Evolutionary conservation across 1,139 yeast species (phyloP).

Genomic region (Debaryomycetaceae sp.): DNA sequence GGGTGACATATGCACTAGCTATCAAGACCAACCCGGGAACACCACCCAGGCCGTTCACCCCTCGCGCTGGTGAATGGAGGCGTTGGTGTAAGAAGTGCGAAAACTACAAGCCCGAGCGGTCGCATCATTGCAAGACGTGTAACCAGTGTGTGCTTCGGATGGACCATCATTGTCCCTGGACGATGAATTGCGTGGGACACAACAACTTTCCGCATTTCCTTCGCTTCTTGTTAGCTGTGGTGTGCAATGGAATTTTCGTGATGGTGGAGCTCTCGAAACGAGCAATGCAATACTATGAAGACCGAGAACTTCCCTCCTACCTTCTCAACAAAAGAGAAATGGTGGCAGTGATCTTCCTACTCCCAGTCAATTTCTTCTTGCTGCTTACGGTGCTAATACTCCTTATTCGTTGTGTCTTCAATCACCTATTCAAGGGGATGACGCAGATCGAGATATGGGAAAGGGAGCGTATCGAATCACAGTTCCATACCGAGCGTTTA

Average conservation of each 20-base stretch:
- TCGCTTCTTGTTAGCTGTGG: conserved; percentile 71
- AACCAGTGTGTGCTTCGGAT: conserved; percentile 67
- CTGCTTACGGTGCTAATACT: conserved; percentile 55
- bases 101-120: conserved; percentile 91
- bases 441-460: conserved; percentile 96
- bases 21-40: conserved; percentile 61
- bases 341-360: conserved; percentile 50
- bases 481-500: conserved; percentile 50
- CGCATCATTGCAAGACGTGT: conserved; percentile 84
- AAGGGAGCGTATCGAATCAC: conserved; percentile 70
- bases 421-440: conserved; percentile 63
- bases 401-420: conserved; percentile 56
- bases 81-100: conserved; percentile 60
- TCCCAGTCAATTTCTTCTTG: conserved; percentile 59
- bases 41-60: conserved; percentile 38
- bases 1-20: conserved; percentile 66
- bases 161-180: conserved; percentile 99
- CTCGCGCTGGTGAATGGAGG: conserved; percentile 29
- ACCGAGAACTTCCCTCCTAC: conserved; percentile 58
- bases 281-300: conserved; percentile 44
- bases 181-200: conserved; percentile 83
- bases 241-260: conserved; percentile 51
- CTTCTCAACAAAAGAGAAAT: conserved; percentile 53
- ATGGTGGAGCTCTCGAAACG: conserved; percentile 41
- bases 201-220: conserved; percentile 77